Evolutionary conservation across 345 rosid species (phyloP), one percentile per base, ranked within the genome.

Genomic region (Orychophragmus violaceus): DNA sequence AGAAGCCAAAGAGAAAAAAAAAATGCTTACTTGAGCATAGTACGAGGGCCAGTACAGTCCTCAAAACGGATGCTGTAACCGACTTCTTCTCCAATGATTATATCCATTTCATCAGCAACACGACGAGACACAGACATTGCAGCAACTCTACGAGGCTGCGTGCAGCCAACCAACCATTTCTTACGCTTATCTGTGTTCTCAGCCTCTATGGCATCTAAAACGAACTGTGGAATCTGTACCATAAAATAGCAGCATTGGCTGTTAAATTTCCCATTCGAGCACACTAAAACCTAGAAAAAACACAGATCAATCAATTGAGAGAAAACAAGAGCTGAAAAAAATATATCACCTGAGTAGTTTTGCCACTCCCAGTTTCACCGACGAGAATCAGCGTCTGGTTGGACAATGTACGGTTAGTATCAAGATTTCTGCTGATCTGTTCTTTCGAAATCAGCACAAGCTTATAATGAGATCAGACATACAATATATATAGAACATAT

Each of bases 51-150:
- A 54, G 80, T 87, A 69, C 96, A 87, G 39, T 92, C 96, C 77
- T 92, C 98, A 49, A 92, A 89, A 77, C 98, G 96, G 62, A 92
- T 89, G 59, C 95, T 89, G 64, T 89, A 92, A 75, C 98, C 98
- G 39, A 92, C 98, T 82, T 92, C 96, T 68, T 92, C 96, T 18
- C 98, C 98, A 50, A 89, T 92, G 25, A 72, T 70, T 0, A 92
- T 97, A 79, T 89, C 98, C 98, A 92, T 92, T 74, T 92, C 98
- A 76, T 92, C 98, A 24, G 98, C 98, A 54, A 92, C 98, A 77
- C 98, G 98, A 11, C 93, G 83, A 30, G 98, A 92, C 28, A 89
- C 98, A 58, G 98, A 92, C 98, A 92, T 89, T 4, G 98, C 96
- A 76, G 96, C 95, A 59, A 92, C 98, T 67, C 97, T 81, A 69